These are phyloP conservation scores for Piloderma croceum DNA, from an alignment of 768 basidiomycete genomes.

Conservation along the genomic window DNA sequence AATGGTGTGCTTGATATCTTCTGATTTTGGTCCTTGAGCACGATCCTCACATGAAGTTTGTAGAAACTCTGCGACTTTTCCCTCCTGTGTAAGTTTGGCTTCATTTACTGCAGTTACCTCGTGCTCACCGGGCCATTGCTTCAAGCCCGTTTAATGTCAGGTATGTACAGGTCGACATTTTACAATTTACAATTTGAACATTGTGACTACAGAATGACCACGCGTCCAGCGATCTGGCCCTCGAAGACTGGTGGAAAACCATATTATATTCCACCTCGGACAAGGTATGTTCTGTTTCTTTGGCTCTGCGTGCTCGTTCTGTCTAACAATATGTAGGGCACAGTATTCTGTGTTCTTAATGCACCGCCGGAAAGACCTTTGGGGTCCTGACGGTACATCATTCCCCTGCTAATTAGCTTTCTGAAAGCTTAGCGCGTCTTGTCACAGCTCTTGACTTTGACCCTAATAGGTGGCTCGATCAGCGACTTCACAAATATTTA, in stretches of 20 bases:
- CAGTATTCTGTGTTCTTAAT: slow-evolving; percentile 49
- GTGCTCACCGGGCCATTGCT: slow-evolving; percentile 13
- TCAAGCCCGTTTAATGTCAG: slow-evolving; percentile 22
- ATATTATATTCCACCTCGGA: slow-evolving; percentile 28
- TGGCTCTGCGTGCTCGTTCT: not conserved
- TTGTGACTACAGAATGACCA: slow-evolving; percentile 18
- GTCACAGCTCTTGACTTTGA: slow-evolving; percentile 51
- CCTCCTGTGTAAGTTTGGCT: slow-evolving; percentile 50
- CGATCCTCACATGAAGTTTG: not conserved
- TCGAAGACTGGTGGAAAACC: slow-evolving; percentile 21
- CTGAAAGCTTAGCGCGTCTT: not conserved
- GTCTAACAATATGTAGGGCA: slow-evolving; percentile 22
- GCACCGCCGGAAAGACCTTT: slow-evolving; percentile 58
- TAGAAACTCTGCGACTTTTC: slow-evolving; percentile 68
- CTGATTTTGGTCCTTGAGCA: not conserved
- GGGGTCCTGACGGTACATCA: slow-evolving; percentile 59
- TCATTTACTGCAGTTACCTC: slow-evolving; percentile 26
- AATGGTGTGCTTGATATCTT: slow-evolving; percentile 1
- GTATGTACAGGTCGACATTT: too few relatives aligned
- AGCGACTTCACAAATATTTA: slow-evolving; percentile 49
- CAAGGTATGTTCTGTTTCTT: slow-evolving; percentile 17
- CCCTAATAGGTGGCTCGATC: slow-evolving; percentile 64
- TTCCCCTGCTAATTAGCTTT: not conserved
- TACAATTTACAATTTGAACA: too few relatives aligned
- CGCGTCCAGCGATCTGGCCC: slow-evolving; percentile 18